These are phyloP conservation scores for Pythium coloratum DNA, from an alignment of 352 stramenopile genomes.

Conservation along the genomic window DNA sequence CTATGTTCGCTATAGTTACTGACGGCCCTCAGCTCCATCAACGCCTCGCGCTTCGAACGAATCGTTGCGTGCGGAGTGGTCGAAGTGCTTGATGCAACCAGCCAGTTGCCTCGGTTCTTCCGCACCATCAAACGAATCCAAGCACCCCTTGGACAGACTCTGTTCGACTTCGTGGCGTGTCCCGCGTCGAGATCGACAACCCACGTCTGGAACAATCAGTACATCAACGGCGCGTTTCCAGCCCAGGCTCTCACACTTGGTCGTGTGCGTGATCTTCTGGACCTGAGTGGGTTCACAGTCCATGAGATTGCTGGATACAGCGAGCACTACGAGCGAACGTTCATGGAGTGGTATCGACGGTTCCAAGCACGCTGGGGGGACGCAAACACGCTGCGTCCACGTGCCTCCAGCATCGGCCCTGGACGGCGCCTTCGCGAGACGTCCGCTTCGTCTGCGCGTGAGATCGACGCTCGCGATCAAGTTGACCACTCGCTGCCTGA, in stretches of 20 bases:
- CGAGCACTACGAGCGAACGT: conserved; percentile 84
- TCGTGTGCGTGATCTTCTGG: conserved; percentile 44
- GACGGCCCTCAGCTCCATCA: conserved; percentile 54
- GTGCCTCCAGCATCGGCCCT: conserved; percentile 15
- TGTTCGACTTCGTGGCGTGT: conserved; percentile 75
- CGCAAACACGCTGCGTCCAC: conserved; percentile 1
- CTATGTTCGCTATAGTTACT: conserved; percentile 36
- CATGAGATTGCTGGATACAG: conserved; percentile 65
- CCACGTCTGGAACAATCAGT: conserved; percentile 84
- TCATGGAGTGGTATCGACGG: conserved; percentile 79
- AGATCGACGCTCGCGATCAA: not conserved
- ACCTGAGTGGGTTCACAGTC: conserved; percentile 59
- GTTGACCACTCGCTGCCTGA: conserved; percentile 45
- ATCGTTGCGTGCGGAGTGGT: conserved; percentile 61
- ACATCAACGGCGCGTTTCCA: conserved; percentile 68
- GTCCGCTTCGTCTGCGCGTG: not conserved
- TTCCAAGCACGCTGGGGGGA: conserved; percentile 61
- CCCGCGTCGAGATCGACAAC: conserved; percentile 63
- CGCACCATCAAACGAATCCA: conserved; percentile 68
- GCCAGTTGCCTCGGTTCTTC: conserved; percentile 53
- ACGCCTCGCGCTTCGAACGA: conserved; percentile 61
- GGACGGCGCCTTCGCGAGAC: conserved; percentile 11
- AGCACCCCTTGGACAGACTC: conserved; percentile 42
- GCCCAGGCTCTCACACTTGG: conserved; percentile 57
- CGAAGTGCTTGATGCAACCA: conserved; percentile 42